Conservation (phyloP, 495 filamentous ascomycete genomes). For the Sporormia fimetaria region DNA sequence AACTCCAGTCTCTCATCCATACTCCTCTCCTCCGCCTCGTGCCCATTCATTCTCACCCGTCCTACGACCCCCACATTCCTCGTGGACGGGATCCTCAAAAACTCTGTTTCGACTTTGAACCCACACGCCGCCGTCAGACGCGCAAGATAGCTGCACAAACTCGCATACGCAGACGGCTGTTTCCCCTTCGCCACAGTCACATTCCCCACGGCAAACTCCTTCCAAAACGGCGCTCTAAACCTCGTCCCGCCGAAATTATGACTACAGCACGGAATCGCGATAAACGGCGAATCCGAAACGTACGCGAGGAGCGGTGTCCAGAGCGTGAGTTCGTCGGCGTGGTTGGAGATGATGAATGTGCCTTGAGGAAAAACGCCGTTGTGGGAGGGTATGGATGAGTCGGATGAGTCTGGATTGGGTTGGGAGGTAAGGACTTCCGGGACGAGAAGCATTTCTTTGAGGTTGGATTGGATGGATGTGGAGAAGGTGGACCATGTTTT, state of each 20-base stretch:
- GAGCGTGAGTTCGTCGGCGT: conserved; percentile 87
- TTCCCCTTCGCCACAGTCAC: neutral
- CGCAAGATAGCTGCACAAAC: conserved; percentile 59
- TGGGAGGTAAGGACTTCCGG: conserved; percentile 43
- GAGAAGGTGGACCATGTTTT: conserved; percentile 75
- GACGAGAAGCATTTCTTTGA: conserved; percentile 65
- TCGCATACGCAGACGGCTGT: conserved; percentile 53
- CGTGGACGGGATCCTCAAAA: conserved; percentile 80
- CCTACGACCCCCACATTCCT: conserved; percentile 75
- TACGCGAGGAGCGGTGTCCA: conserved; percentile 89
- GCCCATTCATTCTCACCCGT: conserved; percentile 6
- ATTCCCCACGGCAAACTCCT: neutral
- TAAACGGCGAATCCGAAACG: conserved; percentile 63
- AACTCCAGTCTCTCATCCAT: conserved; percentile 8
- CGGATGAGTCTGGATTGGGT: neutral
- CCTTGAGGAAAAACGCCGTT: conserved; percentile 59
- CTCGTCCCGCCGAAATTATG: conserved; percentile 66
- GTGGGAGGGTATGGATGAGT: conserved; percentile 32
- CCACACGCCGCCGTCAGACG: conserved; percentile 56
- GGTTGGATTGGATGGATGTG: conserved; percentile 38
- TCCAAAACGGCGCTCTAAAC: conserved; percentile 42
- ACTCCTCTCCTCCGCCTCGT: neutral
- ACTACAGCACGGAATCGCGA: conserved; percentile 91
- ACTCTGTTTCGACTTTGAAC: conserved; percentile 65
- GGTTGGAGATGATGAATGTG: conserved; percentile 93